A percentile compares a stretch with the other conserved stretches of the same genome.
These are phyloP conservation scores for Pichia occidentalis DNA, from an alignment of 805 yeast genomes.

Conservation along the genomic window DNA sequence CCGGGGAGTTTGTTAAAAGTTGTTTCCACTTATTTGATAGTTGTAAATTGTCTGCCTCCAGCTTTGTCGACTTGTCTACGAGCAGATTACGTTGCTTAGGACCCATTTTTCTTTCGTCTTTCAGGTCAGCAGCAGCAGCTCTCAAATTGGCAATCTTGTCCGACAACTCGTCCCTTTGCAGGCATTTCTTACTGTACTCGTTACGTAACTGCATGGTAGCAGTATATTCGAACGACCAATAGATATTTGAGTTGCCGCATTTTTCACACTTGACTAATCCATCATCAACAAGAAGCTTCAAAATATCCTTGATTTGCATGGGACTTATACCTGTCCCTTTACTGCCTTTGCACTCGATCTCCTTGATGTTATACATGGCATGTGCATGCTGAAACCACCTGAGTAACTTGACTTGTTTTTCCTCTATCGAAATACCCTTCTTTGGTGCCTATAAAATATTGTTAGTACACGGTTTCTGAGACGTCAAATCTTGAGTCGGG, in stretches of 20 bases:
- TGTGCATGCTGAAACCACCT: conserved; percentile 36
- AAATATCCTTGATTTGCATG: conserved; percentile 47
- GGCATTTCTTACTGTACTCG: conserved; percentile 11
- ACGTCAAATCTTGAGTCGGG: no score
- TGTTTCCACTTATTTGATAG: no score
- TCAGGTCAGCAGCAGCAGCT: conserved; percentile 8
- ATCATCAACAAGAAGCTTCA: conserved; percentile 44
- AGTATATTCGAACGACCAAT: conserved; percentile 42
- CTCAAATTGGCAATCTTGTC: conserved; percentile 13
- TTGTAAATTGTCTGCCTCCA: no score
- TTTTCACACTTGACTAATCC: conserved; percentile 43
- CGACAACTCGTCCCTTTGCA: conserved; percentile 6
- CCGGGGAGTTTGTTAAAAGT: no score
- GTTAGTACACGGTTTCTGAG: conserved; percentile 7
- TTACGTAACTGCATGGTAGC: conserved; percentile 12
- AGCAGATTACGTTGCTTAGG: conserved; percentile 6
- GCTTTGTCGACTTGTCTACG: no score
- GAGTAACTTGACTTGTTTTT: conserved; percentile 33
- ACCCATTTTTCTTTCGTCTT: no score
- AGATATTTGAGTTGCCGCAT: conserved; percentile 47
- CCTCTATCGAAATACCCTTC: conserved; percentile 31
- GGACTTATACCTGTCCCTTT: conserved; percentile 43
- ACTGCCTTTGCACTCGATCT: conserved; percentile 41
- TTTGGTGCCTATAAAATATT: conserved; percentile 16
- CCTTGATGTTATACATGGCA: conserved; percentile 42